phyloP scores from a whole-genome alignment of 148 eudicot species.

The Nyssa sinensis region DNA sequence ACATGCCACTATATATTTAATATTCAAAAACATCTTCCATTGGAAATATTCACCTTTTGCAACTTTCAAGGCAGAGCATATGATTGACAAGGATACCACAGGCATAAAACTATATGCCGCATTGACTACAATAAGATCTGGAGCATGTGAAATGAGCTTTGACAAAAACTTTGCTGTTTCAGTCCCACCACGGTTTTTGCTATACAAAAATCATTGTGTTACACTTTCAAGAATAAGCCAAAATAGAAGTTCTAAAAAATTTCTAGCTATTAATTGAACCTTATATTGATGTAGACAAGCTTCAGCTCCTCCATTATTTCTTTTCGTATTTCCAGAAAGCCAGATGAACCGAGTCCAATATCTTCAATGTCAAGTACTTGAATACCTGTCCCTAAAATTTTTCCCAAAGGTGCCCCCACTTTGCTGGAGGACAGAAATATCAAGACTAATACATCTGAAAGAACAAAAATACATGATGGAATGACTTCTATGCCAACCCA shows the following conservation, averaged over 20 bases:
- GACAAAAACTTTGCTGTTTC: slow-evolving; percentile 69
- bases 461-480: not conserved
- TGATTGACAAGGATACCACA: slow-evolving; percentile 47
- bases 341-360: slow-evolving; percentile 70
- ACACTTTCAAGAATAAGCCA: not conserved
- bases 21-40: not conserved
- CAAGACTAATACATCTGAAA: slow-evolving; percentile 3
- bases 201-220: slow-evolving; percentile 25
- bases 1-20: not conserved
- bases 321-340: slow-evolving; percentile 59
- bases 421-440: slow-evolving; percentile 37
- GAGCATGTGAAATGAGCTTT: slow-evolving; percentile 53
- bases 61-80: slow-evolving; percentile 49
- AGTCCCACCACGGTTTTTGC: slow-evolving; percentile 76
- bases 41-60: slow-evolving; percentile 48
- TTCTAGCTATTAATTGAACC: slow-evolving; percentile 33
- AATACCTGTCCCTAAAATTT: slow-evolving; percentile 57
- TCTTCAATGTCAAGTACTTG: slow-evolving; percentile 59
- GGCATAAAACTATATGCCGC: slow-evolving; percentile 81
- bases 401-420: slow-evolving; percentile 67
- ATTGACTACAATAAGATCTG: slow-evolving; percentile 52
- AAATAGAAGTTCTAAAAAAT: not conserved
- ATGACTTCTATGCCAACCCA: slow-evolving; percentile 2
- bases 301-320: slow-evolving; percentile 41
- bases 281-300: slow-evolving; percentile 68